phyloP scores from a whole-genome alignment of 495 filamentous ascomycete genomes.

The Xylaria curta region DNA sequence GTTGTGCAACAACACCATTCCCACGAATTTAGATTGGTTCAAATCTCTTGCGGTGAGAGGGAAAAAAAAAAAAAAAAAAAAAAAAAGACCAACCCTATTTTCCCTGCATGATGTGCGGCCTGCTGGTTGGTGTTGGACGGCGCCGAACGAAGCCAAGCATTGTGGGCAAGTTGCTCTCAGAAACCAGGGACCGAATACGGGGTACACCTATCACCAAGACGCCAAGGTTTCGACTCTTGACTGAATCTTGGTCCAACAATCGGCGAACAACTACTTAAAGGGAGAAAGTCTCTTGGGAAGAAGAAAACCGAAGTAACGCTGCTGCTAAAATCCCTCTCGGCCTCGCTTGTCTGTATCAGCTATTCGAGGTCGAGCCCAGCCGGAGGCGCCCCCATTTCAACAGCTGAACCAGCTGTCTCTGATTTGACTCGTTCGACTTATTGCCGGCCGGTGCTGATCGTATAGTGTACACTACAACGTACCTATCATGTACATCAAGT shows the following conservation, averaged over 20 bases:
- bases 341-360: constrained; percentile 6
- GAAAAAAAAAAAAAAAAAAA: too few species aligned
- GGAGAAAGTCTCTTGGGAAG: too few species aligned
- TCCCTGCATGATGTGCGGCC: constrained; percentile 18
- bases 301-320: background rate
- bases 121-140: constrained; percentile 15
- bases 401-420: background rate
- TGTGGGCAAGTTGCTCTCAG: constrained; percentile 4
- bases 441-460: constrained; percentile 10
- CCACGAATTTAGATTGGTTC: constrained; percentile 6
- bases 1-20: constrained; percentile 7
- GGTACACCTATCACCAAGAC: background rate
- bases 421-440: background rate
- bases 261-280: background rate
- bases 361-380: constrained; percentile 12
- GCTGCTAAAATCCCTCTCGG: background rate
- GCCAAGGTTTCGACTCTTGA: background rate
- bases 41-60: constrained; percentile 21
- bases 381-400: constrained; percentile 3
- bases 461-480: background rate
- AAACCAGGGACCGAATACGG: constrained; percentile 7
- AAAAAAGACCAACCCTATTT: background rate
- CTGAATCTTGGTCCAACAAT: constrained; percentile 10
- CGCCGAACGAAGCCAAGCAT: constrained; percentile 9
- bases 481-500: background rate